Evolutionary conservation across 345 rosid genomes (phyloP), one percentile per base, ranked within the genome.

Genomic region (Turritis glabra): DNA sequence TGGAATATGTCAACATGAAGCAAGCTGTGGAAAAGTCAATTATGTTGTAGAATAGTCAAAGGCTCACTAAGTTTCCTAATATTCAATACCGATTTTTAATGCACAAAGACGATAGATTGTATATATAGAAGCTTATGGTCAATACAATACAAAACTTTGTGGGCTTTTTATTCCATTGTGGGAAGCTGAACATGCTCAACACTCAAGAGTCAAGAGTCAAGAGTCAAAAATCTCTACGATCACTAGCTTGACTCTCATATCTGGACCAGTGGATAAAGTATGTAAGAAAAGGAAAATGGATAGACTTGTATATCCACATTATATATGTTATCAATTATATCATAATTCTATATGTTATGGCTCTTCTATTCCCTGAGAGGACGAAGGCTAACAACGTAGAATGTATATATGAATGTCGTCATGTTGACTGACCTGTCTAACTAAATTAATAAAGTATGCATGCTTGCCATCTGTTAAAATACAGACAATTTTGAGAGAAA

Each of bases 321-420:
- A 13, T 41, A 21, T 26, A 13, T 37, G 23, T 25, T 15, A 27
- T 37, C n/a, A n/a, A n/a, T n/a, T n/a, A 46, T 22, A 35, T 38
- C 5, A 63, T 27, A 21, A 50, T 5, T 41, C 61, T 53, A 19
- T 0, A 37, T 22, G 47, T 7, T 57, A 35, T 29, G 79, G 69
- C 79, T 76, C 74, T 76, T 68, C 57, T 32, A 30, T 41, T 52
- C 56, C 18, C 64, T 76, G 74, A 67, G 74, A 29, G 48, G 79
- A 51, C 74, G 48, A 60, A n/a, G 47, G 74, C 7, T 63, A 51
- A 38, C 23, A 33, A 23, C 15, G 22, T 67, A 48, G 50, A 47
- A 23, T n/a, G 14, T 54, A 32, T 44, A 21, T 54, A 32, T 44
- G 15, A 41, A 19, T 27, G 19, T 38, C 25, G 30, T 30, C 37